These are phyloP conservation scores for Helminthosporium solani DNA, from an alignment of 2,329 filamentous ascomycete species.

Conservation along the genomic window DNA sequence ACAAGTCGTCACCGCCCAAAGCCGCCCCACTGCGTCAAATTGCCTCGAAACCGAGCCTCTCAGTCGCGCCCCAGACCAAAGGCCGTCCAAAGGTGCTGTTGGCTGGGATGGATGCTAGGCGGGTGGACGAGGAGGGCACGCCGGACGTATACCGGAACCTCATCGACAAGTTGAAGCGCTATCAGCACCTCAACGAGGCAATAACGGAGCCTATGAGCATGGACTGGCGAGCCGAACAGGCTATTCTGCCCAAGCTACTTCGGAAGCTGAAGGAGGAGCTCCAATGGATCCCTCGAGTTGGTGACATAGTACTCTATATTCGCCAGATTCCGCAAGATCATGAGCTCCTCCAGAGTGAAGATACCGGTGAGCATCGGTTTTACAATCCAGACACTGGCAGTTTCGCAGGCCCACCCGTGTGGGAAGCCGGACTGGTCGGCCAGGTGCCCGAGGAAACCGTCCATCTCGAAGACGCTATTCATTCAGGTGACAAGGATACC, in stretches of 20 bases:
- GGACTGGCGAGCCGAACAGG: constrained; percentile 57
- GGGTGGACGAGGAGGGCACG: constrained; percentile 54
- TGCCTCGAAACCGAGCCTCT: background rate
- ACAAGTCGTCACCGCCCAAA: background rate
- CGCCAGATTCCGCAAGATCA: constrained; percentile 34
- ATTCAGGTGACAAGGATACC: constrained; percentile 41
- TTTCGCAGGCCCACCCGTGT: constrained; percentile 47
- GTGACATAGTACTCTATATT: constrained; percentile 59
- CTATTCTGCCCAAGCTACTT: constrained; percentile 46
- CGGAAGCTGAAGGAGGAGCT: constrained; percentile 47
- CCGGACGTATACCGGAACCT: constrained; percentile 55
- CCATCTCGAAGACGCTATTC: constrained; percentile 49
- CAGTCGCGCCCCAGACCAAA: constrained; percentile 7
- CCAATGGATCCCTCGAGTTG: constrained; percentile 55
- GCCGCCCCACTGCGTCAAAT: background rate
- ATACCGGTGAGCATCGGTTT: constrained; percentile 22
- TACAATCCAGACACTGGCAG: constrained; percentile 18
- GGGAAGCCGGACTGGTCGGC: constrained; percentile 60
- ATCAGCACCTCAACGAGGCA: constrained; percentile 44
- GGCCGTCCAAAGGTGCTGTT: constrained; percentile 21
- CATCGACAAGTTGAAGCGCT: constrained; percentile 50
- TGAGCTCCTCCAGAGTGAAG: constrained; percentile 30
- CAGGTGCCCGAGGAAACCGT: constrained; percentile 50
- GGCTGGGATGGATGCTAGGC: constrained; percentile 23
- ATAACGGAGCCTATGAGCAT: constrained; percentile 55